Percentiles rank a stretch among this genome's conserved stretches.
Conservation (phyloP, 1,284 basidiomycete species). For the Puccinia hordei region DNA sequence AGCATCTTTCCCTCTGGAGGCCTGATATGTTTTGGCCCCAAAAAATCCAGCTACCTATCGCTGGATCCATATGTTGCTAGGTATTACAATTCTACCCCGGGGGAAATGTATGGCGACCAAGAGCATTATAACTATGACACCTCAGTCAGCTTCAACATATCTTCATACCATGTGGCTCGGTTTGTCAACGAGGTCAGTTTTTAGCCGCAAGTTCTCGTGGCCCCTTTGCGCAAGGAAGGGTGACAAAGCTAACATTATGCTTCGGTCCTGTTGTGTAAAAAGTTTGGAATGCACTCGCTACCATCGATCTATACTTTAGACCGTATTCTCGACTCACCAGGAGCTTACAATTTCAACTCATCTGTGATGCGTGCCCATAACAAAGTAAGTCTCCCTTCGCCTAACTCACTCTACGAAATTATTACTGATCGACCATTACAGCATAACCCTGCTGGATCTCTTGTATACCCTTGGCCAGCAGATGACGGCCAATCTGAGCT, state of each 20-base stretch:
- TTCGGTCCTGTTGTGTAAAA: neutral
- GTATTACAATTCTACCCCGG: conserved; percentile 64
- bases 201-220: neutral
- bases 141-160: conserved; percentile 65
- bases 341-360: conserved; percentile 68
- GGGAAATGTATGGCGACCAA: conserved; percentile 67
- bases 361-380: conserved; percentile 67
- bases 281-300: conserved; percentile 69
- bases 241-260: neutral
- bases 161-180: conserved; percentile 66
- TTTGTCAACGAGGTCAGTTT: conserved; percentile 65
- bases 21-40: neutral
- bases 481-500: conserved; percentile 54
- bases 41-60: conserved; percentile 63
- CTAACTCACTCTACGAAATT: neutral
- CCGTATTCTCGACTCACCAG: conserved; percentile 63
- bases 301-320: conserved; percentile 69
- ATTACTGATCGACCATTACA: conserved; percentile 18
- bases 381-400: conserved; percentile 61
- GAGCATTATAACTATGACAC: conserved; percentile 69
- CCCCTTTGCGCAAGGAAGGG: neutral
- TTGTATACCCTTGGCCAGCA: conserved; percentile 54
- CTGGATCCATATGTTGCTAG: conserved; percentile 66
- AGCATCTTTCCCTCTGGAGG: neutral
- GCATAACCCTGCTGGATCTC: conserved; percentile 55